Percentiles rank a stretch among this genome's conserved stretches.
phyloP scores from a whole-genome alignment of 768 basidiomycete genomes.

The Mycena maculata region DNA sequence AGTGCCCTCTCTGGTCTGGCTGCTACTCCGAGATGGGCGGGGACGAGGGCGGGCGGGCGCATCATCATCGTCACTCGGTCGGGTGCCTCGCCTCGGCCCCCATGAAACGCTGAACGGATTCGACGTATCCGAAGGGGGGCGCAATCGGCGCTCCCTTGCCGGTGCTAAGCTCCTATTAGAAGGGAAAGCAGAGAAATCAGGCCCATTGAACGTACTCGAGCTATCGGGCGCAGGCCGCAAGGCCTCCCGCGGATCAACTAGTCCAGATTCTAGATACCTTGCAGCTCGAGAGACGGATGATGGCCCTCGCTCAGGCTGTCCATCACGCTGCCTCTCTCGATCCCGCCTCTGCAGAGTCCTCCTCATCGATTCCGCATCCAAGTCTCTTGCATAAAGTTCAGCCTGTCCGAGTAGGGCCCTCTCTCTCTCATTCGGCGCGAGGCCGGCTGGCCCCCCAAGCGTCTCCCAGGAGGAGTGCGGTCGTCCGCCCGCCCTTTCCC shows the following conservation, averaged over 20 bases:
- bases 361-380: constrained; percentile 4
- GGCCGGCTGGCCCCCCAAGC: constrained; percentile 14
- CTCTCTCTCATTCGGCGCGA: constrained; percentile 13
- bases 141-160: constrained; percentile 6
- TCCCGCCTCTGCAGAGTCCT: constrained; percentile 18
- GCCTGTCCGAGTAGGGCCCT: too few species aligned
- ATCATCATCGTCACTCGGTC: neutral
- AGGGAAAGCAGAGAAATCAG: neutral
- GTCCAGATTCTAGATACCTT: constrained; percentile 29
- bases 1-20: constrained; percentile 9
- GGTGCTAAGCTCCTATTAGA: neutral
- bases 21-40: constrained; percentile 19
- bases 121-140: constrained; percentile 16
- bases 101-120: constrained; percentile 23
- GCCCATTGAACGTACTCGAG: neutral
- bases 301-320: constrained; percentile 7
- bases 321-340: constrained; percentile 12
- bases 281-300: constrained; percentile 20
- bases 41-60: neutral
- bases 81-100: constrained; percentile 8
- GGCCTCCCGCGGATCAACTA: constrained; percentile 29
- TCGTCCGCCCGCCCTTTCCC: too few species aligned
- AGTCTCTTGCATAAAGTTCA: constrained; percentile 5
- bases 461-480: neutral
- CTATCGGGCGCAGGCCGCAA: neutral